phyloP scores from a whole-genome alignment of 1,284 basidiomycete species.

The Naganishia sp. region DNA sequence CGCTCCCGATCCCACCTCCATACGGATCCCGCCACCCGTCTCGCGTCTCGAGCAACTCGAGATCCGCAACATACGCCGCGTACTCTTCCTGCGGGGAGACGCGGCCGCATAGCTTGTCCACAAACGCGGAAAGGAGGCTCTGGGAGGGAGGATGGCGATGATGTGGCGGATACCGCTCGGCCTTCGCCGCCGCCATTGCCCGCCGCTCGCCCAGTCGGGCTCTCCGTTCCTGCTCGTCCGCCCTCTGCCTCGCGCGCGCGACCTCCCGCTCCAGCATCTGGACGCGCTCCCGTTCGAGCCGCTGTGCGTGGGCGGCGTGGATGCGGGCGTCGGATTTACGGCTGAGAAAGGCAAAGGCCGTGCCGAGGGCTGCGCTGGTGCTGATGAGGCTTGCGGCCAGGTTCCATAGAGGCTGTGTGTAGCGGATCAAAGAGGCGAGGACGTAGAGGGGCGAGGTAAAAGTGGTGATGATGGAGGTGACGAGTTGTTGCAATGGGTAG shows the following conservation, averaged over 20 bases:
- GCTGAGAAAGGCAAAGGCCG: conserved; percentile 7
- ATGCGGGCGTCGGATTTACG: conserved; percentile 2
- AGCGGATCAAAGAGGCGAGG: conserved; percentile 2
- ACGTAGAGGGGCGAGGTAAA: conserved; percentile 2
- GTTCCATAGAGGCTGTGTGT: conserved; percentile 16
- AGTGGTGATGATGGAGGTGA: conserved; percentile 4
- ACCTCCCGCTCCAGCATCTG: conserved; percentile 13
- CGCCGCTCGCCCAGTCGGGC: not conserved
- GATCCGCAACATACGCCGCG: conserved; percentile 17
- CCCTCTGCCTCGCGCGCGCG: not conserved
- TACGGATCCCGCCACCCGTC: not conserved
- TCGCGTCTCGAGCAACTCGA: conserved; percentile 4
- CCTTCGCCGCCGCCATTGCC: not conserved
- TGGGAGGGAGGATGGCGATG: not conserved
- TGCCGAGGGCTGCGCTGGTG: conserved; percentile 9
- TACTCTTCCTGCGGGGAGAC: not conserved
- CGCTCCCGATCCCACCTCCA: not conserved
- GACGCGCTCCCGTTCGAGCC: conserved; percentile 1
- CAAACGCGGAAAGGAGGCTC: not conserved
- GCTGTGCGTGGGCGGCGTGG: not conserved
- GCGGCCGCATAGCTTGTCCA: conserved; percentile 8
- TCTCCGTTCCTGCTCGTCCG: conserved; percentile 21
- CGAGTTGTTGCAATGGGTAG: conserved; percentile 15
- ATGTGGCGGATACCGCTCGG: not conserved
- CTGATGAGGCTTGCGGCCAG: conserved; percentile 1